Evolutionary conservation across 2,329 filamentous ascomycete genomes (phyloP).

Genomic region (Acrocalymma vagum): DNA sequence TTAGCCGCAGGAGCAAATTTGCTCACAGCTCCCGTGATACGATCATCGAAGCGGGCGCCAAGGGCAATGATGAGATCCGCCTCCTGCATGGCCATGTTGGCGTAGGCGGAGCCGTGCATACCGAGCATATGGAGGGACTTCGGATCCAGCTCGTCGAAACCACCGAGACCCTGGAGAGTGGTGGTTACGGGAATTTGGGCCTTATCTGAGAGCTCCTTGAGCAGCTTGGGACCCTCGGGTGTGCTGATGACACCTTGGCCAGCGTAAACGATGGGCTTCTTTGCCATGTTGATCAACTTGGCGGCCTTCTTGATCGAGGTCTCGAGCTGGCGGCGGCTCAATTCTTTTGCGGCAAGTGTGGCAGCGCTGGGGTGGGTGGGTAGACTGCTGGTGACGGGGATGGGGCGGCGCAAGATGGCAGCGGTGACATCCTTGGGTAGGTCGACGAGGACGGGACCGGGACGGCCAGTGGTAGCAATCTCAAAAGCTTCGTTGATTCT

Average conservation of each 20-base stretch:
- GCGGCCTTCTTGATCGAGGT: slow-evolving; percentile 80
- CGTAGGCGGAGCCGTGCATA: slow-evolving; percentile 97
- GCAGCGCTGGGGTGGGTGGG: slow-evolving; percentile 87
- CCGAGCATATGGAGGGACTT: slow-evolving; percentile 98
- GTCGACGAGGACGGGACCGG: slow-evolving; percentile 94
- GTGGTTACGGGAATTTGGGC: slow-evolving; percentile 93
- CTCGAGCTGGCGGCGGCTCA: slow-evolving; percentile 76
- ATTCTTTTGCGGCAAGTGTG: slow-evolving; percentile 78
- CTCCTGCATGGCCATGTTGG: slow-evolving; percentile 98
- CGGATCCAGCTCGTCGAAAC: slow-evolving; percentile 89
- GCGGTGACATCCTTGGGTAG: slow-evolving; percentile 96
- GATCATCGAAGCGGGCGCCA: slow-evolving; percentile 94
- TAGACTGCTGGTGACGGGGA: slow-evolving; percentile 77
- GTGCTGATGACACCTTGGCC: slow-evolving; percentile 87
- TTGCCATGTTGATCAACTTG: slow-evolving; percentile 82
- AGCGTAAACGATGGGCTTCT: slow-evolving; percentile 95
- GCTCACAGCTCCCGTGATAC: slow-evolving; percentile 81
- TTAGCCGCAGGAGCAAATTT: slow-evolving; percentile 93
- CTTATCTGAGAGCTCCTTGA: slow-evolving; percentile 91
- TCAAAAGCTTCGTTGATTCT: slow-evolving; percentile 98
- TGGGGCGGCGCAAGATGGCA: slow-evolving; percentile 80
- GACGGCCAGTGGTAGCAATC: slow-evolving; percentile 92
- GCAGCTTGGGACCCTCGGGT: slow-evolving; percentile 78
- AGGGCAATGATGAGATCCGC: slow-evolving; percentile 95
- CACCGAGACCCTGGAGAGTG: slow-evolving; percentile 91